Conservation (phyloP, 179 eudicot genomes). For the Nepenthes alata region DNA sequence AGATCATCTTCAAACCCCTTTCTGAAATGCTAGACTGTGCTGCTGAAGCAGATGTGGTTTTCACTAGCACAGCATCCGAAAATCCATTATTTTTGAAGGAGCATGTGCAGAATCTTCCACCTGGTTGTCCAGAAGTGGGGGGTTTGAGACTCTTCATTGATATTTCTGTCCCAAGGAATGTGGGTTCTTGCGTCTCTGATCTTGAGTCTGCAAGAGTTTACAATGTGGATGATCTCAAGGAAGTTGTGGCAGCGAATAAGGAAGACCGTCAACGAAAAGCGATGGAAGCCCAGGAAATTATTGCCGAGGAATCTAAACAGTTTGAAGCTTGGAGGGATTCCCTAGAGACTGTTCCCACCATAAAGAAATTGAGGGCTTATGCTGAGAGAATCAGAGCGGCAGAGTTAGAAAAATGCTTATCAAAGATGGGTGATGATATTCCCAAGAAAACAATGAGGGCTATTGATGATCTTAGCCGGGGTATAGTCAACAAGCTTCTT, state of each 20-base stretch:
- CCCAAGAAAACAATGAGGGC: conserved; percentile 31
- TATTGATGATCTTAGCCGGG: conserved; percentile 36
- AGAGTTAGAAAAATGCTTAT: conserved; percentile 32
- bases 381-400: conserved; percentile 38
- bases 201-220: conserved; percentile 22
- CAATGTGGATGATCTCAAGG: conserved; percentile 45
- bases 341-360: conserved; percentile 38
- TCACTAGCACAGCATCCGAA: conserved; percentile 40
- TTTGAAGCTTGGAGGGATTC: conserved; percentile 48
- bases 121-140: conserved; percentile 26
- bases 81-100: conserved; percentile 25
- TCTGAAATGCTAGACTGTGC: conserved; percentile 28
- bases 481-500: conserved; percentile 36
- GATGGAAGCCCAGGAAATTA: conserved; percentile 33
- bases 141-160: conserved; percentile 33
- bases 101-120: conserved; percentile 25
- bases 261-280: conserved; percentile 38
- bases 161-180: conserved; percentile 39
- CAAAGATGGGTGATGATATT: conserved; percentile 31
- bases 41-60: conserved; percentile 34
- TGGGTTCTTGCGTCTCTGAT: conserved; percentile 25
- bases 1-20: conserved; percentile 35
- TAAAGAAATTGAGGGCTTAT: conserved; percentile 37
- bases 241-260: conserved; percentile 42
- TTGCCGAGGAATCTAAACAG: conserved; percentile 26